Conservation (phyloP, 208 protist genomes). For the Wallacemonas sp. region DNA sequence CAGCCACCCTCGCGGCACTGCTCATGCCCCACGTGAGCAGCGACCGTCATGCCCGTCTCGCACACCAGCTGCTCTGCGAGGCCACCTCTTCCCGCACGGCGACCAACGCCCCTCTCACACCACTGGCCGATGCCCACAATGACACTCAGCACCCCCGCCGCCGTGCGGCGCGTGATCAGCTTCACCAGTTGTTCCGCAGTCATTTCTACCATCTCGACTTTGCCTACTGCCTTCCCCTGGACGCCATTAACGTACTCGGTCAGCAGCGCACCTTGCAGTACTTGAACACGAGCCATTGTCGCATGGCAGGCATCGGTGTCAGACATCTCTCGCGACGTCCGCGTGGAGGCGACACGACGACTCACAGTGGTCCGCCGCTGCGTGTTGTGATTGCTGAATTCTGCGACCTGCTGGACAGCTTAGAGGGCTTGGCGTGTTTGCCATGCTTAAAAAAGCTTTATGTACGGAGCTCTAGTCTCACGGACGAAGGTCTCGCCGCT, state of each 20-base stretch:
- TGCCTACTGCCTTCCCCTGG: slow-evolving; percentile 45
- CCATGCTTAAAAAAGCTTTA: slow-evolving; percentile 43
- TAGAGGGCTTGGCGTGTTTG: slow-evolving; percentile 42
- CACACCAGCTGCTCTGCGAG: background rate
- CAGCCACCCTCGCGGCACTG: slow-evolving; percentile 14
- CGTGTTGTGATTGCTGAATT: slow-evolving; percentile 57
- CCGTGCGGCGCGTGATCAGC: slow-evolving; percentile 1
- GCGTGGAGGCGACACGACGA: background rate
- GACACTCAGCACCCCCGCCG: background rate
- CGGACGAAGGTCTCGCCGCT: slow-evolving; percentile 15
- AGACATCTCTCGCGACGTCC: background rate
- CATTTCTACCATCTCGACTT: slow-evolving; percentile 66
- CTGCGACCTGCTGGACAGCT: slow-evolving; percentile 41
- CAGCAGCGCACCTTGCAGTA: slow-evolving; percentile 41
- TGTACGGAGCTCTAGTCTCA: slow-evolving; percentile 53
- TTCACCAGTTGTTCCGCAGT: slow-evolving; percentile 20
- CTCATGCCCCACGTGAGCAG: slow-evolving; percentile 8
- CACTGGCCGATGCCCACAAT: background rate
- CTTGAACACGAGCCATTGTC: slow-evolving; percentile 55
- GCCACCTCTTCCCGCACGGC: background rate
- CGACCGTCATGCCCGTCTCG: background rate
- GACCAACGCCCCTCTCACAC: background rate
- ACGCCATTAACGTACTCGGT: slow-evolving; percentile 27
- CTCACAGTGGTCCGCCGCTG: slow-evolving; percentile 21
- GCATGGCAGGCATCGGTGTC: slow-evolving; percentile 32